Percentiles rank a stretch among this genome's conserved stretches.
phyloP scores from a whole-genome alignment of 306 rosid genomes.

The Myrica gale region DNA sequence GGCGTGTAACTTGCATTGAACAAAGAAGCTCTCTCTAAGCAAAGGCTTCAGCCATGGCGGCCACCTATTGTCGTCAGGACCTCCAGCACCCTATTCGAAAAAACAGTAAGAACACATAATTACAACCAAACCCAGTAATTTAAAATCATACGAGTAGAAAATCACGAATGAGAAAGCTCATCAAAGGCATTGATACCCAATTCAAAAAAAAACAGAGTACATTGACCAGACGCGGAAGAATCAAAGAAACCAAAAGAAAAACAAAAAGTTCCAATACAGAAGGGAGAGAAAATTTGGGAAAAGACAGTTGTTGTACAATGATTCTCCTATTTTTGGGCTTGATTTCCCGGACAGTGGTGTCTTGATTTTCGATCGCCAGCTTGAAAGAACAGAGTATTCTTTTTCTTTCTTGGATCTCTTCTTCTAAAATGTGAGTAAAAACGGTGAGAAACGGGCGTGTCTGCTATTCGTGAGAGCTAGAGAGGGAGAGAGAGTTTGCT shows the following conservation, averaged over 20 bases:
- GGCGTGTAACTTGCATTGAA: conserved; percentile 84
- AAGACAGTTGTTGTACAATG: conserved; percentile 45
- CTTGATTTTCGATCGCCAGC: conserved; percentile 92
- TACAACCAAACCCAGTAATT: conserved; percentile 14
- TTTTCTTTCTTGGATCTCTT: background rate
- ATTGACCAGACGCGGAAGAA: conserved; percentile 15
- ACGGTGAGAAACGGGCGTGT: background rate
- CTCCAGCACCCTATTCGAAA: conserved; percentile 76
- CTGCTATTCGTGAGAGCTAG: conserved; percentile 27
- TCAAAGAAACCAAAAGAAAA: background rate
- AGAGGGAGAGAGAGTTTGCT: conserved; percentile 35
- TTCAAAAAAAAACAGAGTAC: conserved; percentile 22
- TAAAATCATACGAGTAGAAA: background rate
- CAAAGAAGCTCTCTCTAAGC: conserved; percentile 77
- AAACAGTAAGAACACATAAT: background rate
- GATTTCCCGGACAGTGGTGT: conserved; percentile 75
- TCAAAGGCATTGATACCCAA: background rate
- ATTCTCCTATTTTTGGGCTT: conserved; percentile 72
- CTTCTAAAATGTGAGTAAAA: background rate
- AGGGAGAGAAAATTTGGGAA: background rate
- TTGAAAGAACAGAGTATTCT: conserved; percentile 20
- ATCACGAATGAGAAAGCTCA: background rate
- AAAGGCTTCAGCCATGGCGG: conserved; percentile 99
- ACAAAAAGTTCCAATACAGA: conserved; percentile 4
- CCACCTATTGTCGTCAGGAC: conserved; percentile 88